phyloP scores from a whole-genome alignment of 208 protist genomes.

The Novymonas esmeraldas region DNA sequence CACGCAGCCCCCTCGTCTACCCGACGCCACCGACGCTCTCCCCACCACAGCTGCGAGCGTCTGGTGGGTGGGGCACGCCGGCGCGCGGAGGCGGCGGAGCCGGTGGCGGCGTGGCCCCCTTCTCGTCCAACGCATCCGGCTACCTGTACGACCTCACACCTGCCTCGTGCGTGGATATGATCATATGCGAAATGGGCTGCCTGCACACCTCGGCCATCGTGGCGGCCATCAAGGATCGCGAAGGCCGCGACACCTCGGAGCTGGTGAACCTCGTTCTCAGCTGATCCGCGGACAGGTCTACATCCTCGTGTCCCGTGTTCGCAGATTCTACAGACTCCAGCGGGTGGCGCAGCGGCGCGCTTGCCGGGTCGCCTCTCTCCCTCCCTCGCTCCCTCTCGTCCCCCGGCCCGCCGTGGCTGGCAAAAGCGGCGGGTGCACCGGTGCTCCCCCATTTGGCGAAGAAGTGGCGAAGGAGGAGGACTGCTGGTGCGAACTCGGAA shows the following conservation, averaged over 20 bases:
- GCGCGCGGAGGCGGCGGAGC: constrained; percentile 2
- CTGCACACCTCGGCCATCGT: constrained; percentile 80
- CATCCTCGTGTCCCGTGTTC: too few species aligned
- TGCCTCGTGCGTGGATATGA: constrained; percentile 79
- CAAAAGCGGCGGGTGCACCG: too few species aligned
- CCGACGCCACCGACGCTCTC: constrained; percentile 24
- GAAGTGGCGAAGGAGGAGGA: too few species aligned
- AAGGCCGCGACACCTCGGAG: constrained; percentile 48
- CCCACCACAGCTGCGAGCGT: constrained; percentile 23
- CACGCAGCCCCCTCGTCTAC: constrained; percentile 27
- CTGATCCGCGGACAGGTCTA: too few species aligned
- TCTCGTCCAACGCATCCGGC: constrained; percentile 45
- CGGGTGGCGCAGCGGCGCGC: too few species aligned
- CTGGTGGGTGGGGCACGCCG: constrained; percentile 24
- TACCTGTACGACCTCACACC: constrained; percentile 87
- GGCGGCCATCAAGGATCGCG: constrained; percentile 68
- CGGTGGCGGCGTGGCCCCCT: constrained; percentile 2
- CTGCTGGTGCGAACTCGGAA: too few species aligned
- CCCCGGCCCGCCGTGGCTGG: too few species aligned
- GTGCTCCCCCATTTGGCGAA: too few species aligned
- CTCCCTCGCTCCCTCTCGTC: too few species aligned
- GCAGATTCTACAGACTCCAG: too few species aligned
- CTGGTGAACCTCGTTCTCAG: constrained; percentile 28
- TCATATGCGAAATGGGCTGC: constrained; percentile 88
- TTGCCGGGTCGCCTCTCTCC: too few species aligned